These are phyloP conservation scores for Pyrenochaeta sp. DNA, from an alignment of 2,329 filamentous ascomycete species.

Conservation along the genomic window DNA sequence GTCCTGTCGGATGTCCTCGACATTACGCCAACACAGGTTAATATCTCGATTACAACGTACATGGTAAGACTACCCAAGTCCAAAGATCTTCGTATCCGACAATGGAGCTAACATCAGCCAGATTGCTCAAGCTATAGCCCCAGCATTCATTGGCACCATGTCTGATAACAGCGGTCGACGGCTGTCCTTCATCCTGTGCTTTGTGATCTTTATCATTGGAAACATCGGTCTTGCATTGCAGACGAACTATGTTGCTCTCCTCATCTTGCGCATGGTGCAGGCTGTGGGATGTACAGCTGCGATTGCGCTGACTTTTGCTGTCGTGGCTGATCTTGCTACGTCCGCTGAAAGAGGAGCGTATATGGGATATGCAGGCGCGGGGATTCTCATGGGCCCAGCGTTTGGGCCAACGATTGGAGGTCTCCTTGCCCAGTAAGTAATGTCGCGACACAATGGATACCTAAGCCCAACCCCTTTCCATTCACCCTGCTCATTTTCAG, in stretches of 20 bases:
- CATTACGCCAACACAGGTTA: slow-evolving; percentile 56
- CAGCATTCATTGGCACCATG: slow-evolving; percentile 61
- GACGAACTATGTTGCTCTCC: slow-evolving; percentile 45
- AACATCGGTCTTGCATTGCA: slow-evolving; percentile 50
- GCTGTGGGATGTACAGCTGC: slow-evolving; percentile 52
- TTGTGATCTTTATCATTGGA: slow-evolving; percentile 47
- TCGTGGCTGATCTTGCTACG: slow-evolving; percentile 76
- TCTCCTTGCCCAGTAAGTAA: slow-evolving; percentile 28
- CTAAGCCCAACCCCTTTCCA: too few species aligned
- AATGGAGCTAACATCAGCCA: slow-evolving; percentile 18
- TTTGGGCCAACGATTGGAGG: slow-evolving; percentile 49
- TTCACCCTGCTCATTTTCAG: too few species aligned
- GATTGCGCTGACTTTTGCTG: slow-evolving; percentile 70
- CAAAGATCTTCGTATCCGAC: neutral
- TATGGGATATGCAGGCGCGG: slow-evolving; percentile 70
- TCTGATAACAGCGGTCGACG: slow-evolving; percentile 62
- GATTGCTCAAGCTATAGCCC: slow-evolving; percentile 61
- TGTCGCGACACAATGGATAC: neutral
- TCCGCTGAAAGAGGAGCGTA: slow-evolving; percentile 76
- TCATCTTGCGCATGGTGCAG: slow-evolving; percentile 49
- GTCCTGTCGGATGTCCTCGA: slow-evolving; percentile 48
- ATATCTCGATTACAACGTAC: slow-evolving; percentile 62
- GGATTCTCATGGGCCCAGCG: slow-evolving; percentile 51
- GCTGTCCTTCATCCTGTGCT: slow-evolving; percentile 59
- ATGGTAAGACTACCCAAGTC: slow-evolving; percentile 38